Evolutionary conservation across 1,284 basidiomycete species (phyloP), one percentile per base, ranked within the genome.

Genomic region (Pseudozyma tsukubaensis): DNA sequence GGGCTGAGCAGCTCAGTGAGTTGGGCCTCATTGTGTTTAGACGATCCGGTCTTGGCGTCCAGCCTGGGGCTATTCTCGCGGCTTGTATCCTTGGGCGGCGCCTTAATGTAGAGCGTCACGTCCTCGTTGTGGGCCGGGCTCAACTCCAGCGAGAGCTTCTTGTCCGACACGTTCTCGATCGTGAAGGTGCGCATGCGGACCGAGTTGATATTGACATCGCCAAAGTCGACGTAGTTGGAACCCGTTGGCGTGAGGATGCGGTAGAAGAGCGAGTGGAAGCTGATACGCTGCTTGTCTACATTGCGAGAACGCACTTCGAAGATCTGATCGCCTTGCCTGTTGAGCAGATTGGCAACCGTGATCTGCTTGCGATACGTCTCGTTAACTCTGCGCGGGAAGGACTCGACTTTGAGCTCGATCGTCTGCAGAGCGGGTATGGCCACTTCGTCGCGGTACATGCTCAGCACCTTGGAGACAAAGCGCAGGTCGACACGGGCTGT

Each of bases 211-310:
- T 87, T 85, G 48, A 87, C 87, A 32, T 86, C 86, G 37, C 86
- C 87, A 76, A 88, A 88, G 62, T 88, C 87, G 57, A 87, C 74
- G 62, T 86, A 87, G 79, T 88, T 88, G 59, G 85, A 84, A 9
- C 87, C 87, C 14, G 85, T 85, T 1, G 86, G 86, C 12, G 87
- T 88, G 48, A 87, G 82, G 59, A 88, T 87, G n/a, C 86, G 85
- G 76, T 88, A 88, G 44, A 87, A 85, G 62, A 87, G 85, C 29
- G 87, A 87, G 69, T 88, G 87, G 53, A 87, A 85, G 34, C 86
- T 86, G 62, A 88, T 85, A 44, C 87, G 86, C 78, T 87, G 85
- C 51, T 86, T 80, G 71, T 88, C 87, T 51, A 87, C 86, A 61
- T 88, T 87, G 57, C 82, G 83, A 34, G 86, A 85, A 21, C 85